A percentile compares a stretch with the other conserved stretches of the same genome.
Evolutionary conservation across 352 stramenopile genomes (phyloP).

Genomic region (Elongisporangium prolatum): DNA sequence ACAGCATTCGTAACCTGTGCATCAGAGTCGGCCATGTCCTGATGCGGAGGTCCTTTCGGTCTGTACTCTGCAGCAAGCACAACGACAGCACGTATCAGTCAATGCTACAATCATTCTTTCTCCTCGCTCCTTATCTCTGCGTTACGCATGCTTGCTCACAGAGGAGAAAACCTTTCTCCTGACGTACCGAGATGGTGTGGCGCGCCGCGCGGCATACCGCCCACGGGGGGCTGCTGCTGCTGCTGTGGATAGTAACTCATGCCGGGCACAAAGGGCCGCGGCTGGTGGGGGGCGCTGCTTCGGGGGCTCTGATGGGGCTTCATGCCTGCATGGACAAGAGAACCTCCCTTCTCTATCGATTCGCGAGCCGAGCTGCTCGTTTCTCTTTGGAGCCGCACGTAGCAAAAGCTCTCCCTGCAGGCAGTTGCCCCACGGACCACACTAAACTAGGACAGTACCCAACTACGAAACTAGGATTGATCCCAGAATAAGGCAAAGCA

Average conservation of each 20-base stretch:
- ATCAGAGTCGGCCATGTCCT: constrained; percentile 18
- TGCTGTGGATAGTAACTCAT: constrained; percentile 3
- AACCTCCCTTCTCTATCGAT: neutral
- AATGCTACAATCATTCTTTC: neutral
- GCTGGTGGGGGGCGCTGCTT: constrained; percentile 14
- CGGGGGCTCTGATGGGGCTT: constrained; percentile 35
- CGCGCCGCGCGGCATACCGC: constrained; percentile 31
- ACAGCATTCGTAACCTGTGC: neutral
- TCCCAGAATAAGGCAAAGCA: neutral
- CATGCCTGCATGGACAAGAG: constrained; percentile 42
- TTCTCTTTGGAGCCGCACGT: constrained; percentile 13
- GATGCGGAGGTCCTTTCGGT: constrained; percentile 27
- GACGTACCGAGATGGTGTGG: constrained; percentile 31
- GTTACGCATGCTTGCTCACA: neutral
- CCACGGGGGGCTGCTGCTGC: constrained; percentile 14
- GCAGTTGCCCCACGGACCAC: neutral
- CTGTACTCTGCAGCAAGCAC: constrained; percentile 25
- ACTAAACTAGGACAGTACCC: constrained; percentile 5
- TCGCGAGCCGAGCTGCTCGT: constrained; percentile 1
- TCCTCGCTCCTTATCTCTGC: neutral
- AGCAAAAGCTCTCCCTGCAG: constrained; percentile 1
- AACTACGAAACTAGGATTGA: neutral
- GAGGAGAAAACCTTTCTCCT: neutral
- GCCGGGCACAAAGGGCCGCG: neutral
- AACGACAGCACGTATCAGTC: neutral